Evolutionary conservation across 352 stramenopile species (phyloP).

Genomic region (Phytophthora fragariae): DNA sequence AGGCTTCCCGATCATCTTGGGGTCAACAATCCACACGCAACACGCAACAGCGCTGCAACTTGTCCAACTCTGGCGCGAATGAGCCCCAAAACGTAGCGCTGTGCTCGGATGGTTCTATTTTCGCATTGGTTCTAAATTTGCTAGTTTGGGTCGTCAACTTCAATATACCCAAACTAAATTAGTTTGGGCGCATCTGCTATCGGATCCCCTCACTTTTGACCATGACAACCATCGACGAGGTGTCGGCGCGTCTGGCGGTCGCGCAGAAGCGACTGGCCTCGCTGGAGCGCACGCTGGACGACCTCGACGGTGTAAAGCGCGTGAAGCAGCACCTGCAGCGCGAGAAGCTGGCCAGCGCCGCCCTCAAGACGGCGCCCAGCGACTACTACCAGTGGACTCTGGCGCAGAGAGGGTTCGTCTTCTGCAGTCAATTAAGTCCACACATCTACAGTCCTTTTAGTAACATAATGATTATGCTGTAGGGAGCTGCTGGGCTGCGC

Average conservation of each 20-base stretch:
- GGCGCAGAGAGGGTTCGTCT: conserved; percentile 44
- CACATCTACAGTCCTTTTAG: no score
- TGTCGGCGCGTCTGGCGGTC: conserved; percentile 40
- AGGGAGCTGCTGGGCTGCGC: conserved; percentile 74
- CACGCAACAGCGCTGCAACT: background rate
- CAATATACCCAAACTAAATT: background rate
- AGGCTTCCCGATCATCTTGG: conserved; percentile 49
- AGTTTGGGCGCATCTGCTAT: background rate
- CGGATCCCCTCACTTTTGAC: background rate
- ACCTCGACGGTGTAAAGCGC: conserved; percentile 59
- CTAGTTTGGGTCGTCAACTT: conserved; percentile 5
- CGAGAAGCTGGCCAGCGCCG: conserved; percentile 61
- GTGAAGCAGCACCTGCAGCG: conserved; percentile 55
- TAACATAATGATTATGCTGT: no score
- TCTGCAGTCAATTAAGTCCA: no score
- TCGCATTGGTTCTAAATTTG: conserved; percentile 21
- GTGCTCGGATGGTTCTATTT: conserved; percentile 22
- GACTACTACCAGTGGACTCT: conserved; percentile 87
- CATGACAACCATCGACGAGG: conserved; percentile 45
- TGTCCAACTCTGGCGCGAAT: conserved; percentile 10
- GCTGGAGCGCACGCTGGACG: conserved; percentile 56
- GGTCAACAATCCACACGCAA: background rate
- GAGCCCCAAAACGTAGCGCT: background rate
- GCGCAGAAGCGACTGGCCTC: conserved; percentile 46
- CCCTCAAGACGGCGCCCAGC: conserved; percentile 66